Percentiles rank a stretch among this genome's conserved stretches.
phyloP scores from a whole-genome alignment of 805 yeast species.

The Wickerhamomyces mucosus region DNA sequence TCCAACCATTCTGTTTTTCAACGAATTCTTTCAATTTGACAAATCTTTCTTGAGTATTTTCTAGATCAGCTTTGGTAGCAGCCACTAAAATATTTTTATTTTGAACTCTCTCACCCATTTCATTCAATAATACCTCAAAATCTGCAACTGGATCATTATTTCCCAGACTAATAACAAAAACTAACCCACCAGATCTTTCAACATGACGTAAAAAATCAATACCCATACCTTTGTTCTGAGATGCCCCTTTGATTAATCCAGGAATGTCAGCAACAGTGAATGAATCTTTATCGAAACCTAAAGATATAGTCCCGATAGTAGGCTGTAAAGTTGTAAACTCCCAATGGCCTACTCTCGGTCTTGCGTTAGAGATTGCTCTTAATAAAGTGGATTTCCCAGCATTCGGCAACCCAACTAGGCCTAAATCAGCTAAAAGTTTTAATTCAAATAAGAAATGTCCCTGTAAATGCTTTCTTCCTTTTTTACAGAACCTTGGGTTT shows the following conservation, averaged over 20 bases:
- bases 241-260: constrained; percentile 87
- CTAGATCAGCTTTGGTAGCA: constrained; percentile 90
- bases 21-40: constrained; percentile 34
- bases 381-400: constrained; percentile 92
- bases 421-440: constrained; percentile 84
- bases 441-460: constrained; percentile 70
- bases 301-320: constrained; percentile 75
- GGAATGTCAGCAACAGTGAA: constrained; percentile 98
- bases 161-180: constrained; percentile 77
- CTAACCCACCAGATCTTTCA: constrained; percentile 84
- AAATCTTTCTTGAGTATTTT: constrained; percentile 41
- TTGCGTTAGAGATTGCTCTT: constrained; percentile 79
- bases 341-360: constrained; percentile 94
- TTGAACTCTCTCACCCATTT: constrained; percentile 61
- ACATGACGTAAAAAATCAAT: constrained; percentile 85
- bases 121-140: constrained; percentile 50
- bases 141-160: constrained; percentile 57
- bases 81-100: constrained; percentile 62
- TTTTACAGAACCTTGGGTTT: constrained; percentile 82
- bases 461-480: constrained; percentile 64
- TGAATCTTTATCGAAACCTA: constrained; percentile 48
- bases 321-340: constrained; percentile 93
- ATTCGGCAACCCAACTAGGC: constrained; percentile 91
- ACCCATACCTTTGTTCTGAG: constrained; percentile 84
- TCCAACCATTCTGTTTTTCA: constrained; percentile 40